A percentile compares a stretch with the other conserved stretches of the same genome.
phyloP scores from a whole-genome alignment of 202 grass and related monocot genomes.

The Brachypodium distachyon region DNA sequence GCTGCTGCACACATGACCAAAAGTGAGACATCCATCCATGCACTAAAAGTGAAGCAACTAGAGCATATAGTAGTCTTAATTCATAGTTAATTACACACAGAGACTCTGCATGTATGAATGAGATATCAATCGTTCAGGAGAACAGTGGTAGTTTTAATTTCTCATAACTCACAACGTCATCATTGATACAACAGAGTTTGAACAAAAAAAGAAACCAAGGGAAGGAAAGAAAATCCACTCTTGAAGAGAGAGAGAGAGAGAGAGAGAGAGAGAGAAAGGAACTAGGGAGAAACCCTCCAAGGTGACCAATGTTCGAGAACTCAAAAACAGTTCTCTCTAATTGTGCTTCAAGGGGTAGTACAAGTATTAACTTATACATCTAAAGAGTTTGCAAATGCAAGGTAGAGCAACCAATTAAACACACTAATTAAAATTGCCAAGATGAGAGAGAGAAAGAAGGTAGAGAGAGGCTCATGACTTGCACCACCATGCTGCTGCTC shows the following conservation, averaged over 20 bases:
- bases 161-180: slow-evolving; percentile 43
- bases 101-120: not conserved
- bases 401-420: slow-evolving; percentile 43
- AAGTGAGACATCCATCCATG: slow-evolving; percentile 45
- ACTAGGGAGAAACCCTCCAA: slow-evolving; percentile 22
- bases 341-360: slow-evolving; percentile 34
- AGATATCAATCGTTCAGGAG: slow-evolving; percentile 44
- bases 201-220: slow-evolving; percentile 19
- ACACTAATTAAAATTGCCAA: slow-evolving; percentile 43
- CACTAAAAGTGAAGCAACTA: slow-evolving; percentile 30
- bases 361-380: slow-evolving; percentile 50
- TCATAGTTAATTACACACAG: not conserved
- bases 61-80: not conserved
- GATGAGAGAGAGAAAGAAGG: slow-evolving; percentile 32
- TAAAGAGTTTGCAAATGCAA: slow-evolving; percentile 32
- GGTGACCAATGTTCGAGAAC: slow-evolving; percentile 36
- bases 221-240: slow-evolving; percentile 26
- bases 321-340: slow-evolving; percentile 61
- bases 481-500: slow-evolving; percentile 43
- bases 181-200: slow-evolving; percentile 44
- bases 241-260: not conserved
- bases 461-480: slow-evolving; percentile 28
- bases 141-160: slow-evolving; percentile 36
- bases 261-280: not conserved
- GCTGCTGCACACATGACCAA: slow-evolving; percentile 44